A percentile compares a stretch with the other conserved stretches of the same genome.
phyloP scores from a whole-genome alignment of 2,329 filamentous ascomycete species.

The Colletotrichum viniferum region DNA sequence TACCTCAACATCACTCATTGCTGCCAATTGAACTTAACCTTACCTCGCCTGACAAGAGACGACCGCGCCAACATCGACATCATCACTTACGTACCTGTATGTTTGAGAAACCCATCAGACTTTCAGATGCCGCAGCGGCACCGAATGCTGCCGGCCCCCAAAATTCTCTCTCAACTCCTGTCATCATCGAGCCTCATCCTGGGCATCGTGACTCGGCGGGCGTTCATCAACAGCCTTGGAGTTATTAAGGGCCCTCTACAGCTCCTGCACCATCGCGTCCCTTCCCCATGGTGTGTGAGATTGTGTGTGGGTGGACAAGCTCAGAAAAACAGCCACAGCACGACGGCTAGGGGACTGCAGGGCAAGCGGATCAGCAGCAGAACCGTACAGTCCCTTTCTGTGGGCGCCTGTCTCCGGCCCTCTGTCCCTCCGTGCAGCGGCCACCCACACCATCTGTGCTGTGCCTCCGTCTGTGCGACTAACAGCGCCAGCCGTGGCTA shows the following conservation, averaged over 20 bases:
- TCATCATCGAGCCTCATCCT: neutral
- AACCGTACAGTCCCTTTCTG: neutral
- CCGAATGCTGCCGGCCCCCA: neutral
- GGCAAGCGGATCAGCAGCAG: neutral
- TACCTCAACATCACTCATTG: neutral
- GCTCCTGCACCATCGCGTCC: neutral
- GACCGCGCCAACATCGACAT: neutral
- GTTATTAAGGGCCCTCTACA: neutral
- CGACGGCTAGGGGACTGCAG: neutral
- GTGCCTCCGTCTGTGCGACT: constrained; percentile 5
- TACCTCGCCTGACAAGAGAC: neutral
- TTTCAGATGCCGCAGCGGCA: constrained; percentile 9
- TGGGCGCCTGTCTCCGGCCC: neutral
- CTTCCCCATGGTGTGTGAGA: neutral
- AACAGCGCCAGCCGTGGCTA: neutral
- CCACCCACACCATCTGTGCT: neutral
- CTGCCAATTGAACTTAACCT: neutral
- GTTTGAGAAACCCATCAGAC: neutral
- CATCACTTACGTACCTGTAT: constrained; percentile 3
- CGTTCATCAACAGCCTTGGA: neutral
- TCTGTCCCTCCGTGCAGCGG: neutral
- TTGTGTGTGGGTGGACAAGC: neutral
- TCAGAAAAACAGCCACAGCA: neutral
- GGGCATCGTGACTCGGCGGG: neutral
- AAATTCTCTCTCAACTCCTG: neutral